phyloP scores from a whole-genome alignment of 257 asterid genomes.

The Avicennia marina region DNA sequence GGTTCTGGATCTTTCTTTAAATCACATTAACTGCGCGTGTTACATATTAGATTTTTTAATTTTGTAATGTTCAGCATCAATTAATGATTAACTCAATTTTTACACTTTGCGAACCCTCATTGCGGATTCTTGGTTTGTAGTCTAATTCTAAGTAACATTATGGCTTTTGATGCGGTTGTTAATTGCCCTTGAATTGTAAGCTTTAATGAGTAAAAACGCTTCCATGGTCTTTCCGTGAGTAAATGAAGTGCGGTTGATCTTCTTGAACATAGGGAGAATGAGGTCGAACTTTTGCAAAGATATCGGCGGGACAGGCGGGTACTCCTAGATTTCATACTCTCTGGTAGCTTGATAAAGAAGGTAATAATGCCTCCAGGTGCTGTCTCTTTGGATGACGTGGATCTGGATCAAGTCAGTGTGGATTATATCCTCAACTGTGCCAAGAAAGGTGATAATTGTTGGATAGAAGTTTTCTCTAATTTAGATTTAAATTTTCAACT shows the following conservation, averaged over 20 bases:
- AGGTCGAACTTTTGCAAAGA: slow-evolving; percentile 73
- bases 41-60: slow-evolving; percentile 7
- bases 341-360: slow-evolving; percentile 86
- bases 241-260: slow-evolving; percentile 15
- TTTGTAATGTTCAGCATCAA: neutral
- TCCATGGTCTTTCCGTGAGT: slow-evolving; percentile 6
- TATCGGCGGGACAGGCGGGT: slow-evolving; percentile 85
- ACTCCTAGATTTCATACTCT: slow-evolving; percentile 70
- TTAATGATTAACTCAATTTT: neutral
- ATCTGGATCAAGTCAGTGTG: slow-evolving; percentile 96
- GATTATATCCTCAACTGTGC: slow-evolving; percentile 83
- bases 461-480: slow-evolving; percentile 1
- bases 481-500: neutral
- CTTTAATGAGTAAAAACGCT: slow-evolving; percentile 6
- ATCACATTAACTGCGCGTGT: neutral
- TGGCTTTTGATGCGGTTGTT: slow-evolving; percentile 1
- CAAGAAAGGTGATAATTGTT: slow-evolving; percentile 65
- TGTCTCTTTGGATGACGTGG: slow-evolving; percentile 92
- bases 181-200: slow-evolving; percentile 7
- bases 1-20: slow-evolving; percentile 12
- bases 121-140: slow-evolving; percentile 9
- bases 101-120: neutral
- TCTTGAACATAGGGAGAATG: slow-evolving; percentile 56
- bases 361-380: slow-evolving; percentile 99
- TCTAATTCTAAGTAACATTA: slow-evolving; percentile 1